Base-by-base conservation (phyloP, 177 flowering plant genomes). In the Tripterygium wilfordii region DNA sequence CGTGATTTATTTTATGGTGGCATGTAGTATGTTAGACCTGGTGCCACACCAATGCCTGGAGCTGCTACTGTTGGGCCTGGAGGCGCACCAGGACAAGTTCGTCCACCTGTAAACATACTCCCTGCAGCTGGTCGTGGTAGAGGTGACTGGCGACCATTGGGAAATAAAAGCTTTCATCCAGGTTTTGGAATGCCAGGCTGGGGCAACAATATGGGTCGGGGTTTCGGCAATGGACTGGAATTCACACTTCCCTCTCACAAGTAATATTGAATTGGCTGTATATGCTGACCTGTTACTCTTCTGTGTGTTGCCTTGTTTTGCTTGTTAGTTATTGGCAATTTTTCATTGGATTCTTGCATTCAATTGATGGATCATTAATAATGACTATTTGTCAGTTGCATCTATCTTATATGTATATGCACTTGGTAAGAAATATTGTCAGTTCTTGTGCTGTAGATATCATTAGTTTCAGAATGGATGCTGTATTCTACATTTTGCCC, bases 181-280 rank as follows among this genome's bases (percentile, higher is more conserved):
- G 74, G 79, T 25, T 70, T 53, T 69, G 85, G 70, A 56, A 31
- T 58, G 57, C 67, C 80, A 65, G 63, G 36, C 25, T 82, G 96
- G 94, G 82, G 78, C 18, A 64, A 43, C 56, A 70, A 64, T 67
- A 51, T 67, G 54, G 92, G 86, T 10, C 80, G 88, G 52, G 89
- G 81, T 57, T 76, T 69, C 65, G 95, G 90, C 26, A 66, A 65
- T 45, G 95, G 99, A 42, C 56, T 77, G 62, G 99, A 94, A 15
- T 89, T 94, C 66, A 90, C 97, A 29, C 97, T 94, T 56, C 97
- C 99, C 53, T 85, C 99, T 57, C 96, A 94, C 70, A 94, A 87
- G 99, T 94, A 81, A 74, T 45, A 25, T 58, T 54, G 38, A 17
- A n/a, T 27, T 30, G 26, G 7, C 23, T 42, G 20, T 25, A 35